These are phyloP conservation scores for Chrysoporthe deuterocubensis DNA, from an alignment of 2,329 filamentous ascomycete genomes.

Conservation along the genomic window DNA sequence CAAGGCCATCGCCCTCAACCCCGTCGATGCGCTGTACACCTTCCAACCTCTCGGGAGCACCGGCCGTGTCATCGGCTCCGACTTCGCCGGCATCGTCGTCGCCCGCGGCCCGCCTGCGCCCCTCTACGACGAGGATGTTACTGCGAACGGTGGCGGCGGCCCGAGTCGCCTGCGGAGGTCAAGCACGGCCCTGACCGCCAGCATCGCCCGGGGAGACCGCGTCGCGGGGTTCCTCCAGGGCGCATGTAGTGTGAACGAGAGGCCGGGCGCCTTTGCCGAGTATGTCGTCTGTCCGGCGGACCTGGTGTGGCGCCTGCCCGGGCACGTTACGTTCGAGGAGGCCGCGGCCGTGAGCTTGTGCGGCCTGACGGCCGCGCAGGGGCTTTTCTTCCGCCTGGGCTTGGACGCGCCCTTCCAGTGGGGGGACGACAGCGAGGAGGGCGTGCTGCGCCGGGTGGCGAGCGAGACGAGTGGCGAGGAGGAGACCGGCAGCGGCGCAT, in stretches of 20 bases:
- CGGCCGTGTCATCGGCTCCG: conserved; percentile 43
- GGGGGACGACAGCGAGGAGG: conserved; percentile 24
- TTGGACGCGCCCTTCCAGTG: conserved; percentile 41
- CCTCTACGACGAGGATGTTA: neutral
- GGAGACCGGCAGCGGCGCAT: neutral
- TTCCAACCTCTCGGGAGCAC: conserved; percentile 39
- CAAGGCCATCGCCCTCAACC: conserved; percentile 46
- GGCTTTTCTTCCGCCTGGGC: conserved; percentile 42
- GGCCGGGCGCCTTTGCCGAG: conserved; percentile 51
- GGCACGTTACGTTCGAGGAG: conserved; percentile 38
- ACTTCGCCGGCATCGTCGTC: conserved; percentile 44
- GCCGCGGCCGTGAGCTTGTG: conserved; percentile 47
- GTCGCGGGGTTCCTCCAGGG: conserved; percentile 50
- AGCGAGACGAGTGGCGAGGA: neutral
- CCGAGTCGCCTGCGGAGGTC: conserved; percentile 22
- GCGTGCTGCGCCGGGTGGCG: conserved; percentile 18
- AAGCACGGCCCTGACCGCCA: conserved; percentile 13
- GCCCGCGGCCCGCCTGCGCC: conserved; percentile 25
- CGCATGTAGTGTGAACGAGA: conserved; percentile 45
- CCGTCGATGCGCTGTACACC: conserved; percentile 43
- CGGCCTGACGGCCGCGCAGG: conserved; percentile 48
- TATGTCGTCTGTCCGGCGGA: conserved; percentile 41
- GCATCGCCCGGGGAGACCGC: conserved; percentile 36
- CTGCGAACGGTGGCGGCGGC: neutral
- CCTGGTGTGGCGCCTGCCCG: conserved; percentile 44